These are phyloP conservation scores for Hanseniaspora jakobsenii DNA, from an alignment of 805 yeast species.

Conservation along the genomic window DNA sequence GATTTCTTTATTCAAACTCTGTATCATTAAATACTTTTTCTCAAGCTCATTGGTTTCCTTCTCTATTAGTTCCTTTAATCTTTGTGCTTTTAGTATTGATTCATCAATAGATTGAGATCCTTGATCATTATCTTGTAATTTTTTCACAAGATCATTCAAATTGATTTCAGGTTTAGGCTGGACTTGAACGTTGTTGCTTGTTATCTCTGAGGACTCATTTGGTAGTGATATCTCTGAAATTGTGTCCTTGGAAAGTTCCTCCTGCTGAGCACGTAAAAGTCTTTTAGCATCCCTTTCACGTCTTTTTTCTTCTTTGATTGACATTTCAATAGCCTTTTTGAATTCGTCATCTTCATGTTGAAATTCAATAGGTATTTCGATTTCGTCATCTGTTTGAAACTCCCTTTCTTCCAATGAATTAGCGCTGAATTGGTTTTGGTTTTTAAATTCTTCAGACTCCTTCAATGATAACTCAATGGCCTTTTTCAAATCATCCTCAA, in stretches of 20 bases:
- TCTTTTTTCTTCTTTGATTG: constrained; percentile 57
- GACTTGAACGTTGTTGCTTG: no score
- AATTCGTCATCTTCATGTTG: constrained; percentile 77
- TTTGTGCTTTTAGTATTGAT: constrained; percentile 7
- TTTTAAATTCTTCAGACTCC: constrained; percentile 33
- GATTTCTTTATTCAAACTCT: constrained; percentile 8
- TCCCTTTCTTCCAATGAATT: constrained; percentile 12
- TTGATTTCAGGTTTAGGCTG: no score
- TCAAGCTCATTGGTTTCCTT: constrained; percentile 14
- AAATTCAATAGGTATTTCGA: constrained; percentile 16
- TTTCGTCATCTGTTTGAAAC: constrained; percentile 12
- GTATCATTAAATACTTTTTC: constrained; percentile 12
- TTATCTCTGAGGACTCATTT: no score
- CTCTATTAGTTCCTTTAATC: constrained; percentile 13
- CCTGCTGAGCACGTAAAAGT: constrained; percentile 1
- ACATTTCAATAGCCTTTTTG: constrained; percentile 89
- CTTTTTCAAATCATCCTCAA: constrained; percentile 45
- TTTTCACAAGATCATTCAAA: constrained; percentile 15
- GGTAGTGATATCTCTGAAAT: no score
- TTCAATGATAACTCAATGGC: constrained; percentile 72
- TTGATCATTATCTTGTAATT: constrained; percentile 11
- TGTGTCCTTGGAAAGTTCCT: constrained; percentile 8
- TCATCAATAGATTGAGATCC: not conserved
- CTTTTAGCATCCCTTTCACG: constrained; percentile 11
- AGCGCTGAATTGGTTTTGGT: constrained; percentile 8